phyloP scores from a whole-genome alignment of 2,329 filamentous ascomycete species.

The Fusarium cicatricum region DNA sequence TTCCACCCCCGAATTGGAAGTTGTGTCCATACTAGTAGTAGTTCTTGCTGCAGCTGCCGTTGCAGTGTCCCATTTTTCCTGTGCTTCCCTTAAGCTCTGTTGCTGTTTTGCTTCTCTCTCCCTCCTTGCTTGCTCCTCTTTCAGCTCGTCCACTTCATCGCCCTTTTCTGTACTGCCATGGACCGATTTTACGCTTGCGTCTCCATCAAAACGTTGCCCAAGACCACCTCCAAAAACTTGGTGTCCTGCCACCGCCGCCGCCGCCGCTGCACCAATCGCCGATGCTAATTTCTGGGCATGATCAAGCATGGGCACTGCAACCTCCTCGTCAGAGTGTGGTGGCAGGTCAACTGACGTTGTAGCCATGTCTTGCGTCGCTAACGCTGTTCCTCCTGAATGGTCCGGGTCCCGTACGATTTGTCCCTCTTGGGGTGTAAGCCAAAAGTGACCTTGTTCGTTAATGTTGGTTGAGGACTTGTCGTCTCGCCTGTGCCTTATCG shows the following conservation, averaged over 20 bases:
- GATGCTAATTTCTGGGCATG: constrained; percentile 39
- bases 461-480: background rate
- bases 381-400: background rate
- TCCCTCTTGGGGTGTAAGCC: constrained; percentile 3
- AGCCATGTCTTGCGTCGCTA: constrained; percentile 30
- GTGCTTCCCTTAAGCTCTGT: constrained; percentile 31
- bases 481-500: constrained; percentile 4
- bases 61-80: constrained; percentile 36
- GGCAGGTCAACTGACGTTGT: constrained; percentile 39
- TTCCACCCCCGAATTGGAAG: constrained; percentile 16
- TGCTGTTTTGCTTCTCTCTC: constrained; percentile 30
- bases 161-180: background rate
- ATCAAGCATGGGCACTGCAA: constrained; percentile 35
- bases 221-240: constrained; percentile 21
- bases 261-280: constrained; percentile 39
- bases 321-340: constrained; percentile 39
- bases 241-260: constrained; percentile 33
- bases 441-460: background rate
- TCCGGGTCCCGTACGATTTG: background rate
- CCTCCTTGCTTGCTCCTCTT: constrained; percentile 5
- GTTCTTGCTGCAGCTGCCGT: constrained; percentile 27
- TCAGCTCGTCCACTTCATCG: background rate
- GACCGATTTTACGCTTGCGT: constrained; percentile 8
- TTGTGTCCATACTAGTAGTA: constrained; percentile 12
- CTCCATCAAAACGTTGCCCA: constrained; percentile 16